Base-by-base conservation (phyloP, 2,329 filamentous ascomycete species). In the Penicillium palitans region DNA sequence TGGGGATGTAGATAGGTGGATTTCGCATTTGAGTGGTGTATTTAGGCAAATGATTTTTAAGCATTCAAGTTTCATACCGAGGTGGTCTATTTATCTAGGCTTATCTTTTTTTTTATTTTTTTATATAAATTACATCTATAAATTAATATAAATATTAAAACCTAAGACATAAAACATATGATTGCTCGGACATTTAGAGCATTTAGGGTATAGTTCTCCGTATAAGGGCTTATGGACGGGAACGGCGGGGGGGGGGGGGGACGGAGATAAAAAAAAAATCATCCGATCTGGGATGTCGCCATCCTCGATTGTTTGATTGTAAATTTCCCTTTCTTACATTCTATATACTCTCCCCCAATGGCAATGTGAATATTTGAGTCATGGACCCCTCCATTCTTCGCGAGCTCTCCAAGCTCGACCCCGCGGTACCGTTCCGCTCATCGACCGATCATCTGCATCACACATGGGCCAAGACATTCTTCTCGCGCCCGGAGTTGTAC, bases 401-500 rank as follows among this genome's bases (percentile, higher is more conserved):
- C 61, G 86, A 88, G 72, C 78, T 88, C 61, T 78, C 80, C 35
- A 81, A 80, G 62, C 81, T 85, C 71, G 81, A 87, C 68, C 81
- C 84, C 65, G 75, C 79, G 58, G 76, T 95, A 40, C 86, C 91
- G 44, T 96, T 98, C 79, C 90, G 88, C 73, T 90, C 90, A 6
- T 83, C 82, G 58, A 80, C 84, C 59, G 80, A 84, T 53, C 87
- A 98, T 74, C 78, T 87, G 49, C 95, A 98, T 79, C 88, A 88
- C 69, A 99, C 95, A 21, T 99, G 95, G 95, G 95, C 95, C 40
- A 88, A 88, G 71, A 98, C 95, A 50, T 97, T 96, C 79, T 88
- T 90, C 69, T 95, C 89, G 51, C 85, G 87, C 19, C 95, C 95
- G 3, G 92, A 97, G 80, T 87, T 98, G 58, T 97, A 93, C 77